Conservation (phyloP, 2,329 filamentous ascomycete genomes). For the Ceratocystis diversiconidia region DNA sequence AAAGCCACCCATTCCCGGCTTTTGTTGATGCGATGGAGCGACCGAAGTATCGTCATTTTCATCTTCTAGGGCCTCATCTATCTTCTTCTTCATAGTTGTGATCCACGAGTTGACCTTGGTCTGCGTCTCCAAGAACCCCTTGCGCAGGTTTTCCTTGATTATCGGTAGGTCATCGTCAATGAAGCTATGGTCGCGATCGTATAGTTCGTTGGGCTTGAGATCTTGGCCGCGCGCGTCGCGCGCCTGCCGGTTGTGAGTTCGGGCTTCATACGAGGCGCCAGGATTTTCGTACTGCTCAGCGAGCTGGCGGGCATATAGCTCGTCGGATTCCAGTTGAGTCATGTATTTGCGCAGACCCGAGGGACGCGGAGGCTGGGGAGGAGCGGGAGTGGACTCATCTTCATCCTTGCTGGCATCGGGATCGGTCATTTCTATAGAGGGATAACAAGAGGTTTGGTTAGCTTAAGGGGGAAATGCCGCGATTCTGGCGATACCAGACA, state of each 20-base stretch:
- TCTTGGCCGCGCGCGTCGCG: constrained; percentile 27
- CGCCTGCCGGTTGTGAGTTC: constrained; percentile 27
- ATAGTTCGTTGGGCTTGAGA: constrained; percentile 37
- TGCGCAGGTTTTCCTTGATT: constrained; percentile 82
- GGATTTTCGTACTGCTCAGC: constrained; percentile 73
- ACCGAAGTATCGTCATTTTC: constrained; percentile 36
- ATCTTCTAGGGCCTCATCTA: constrained; percentile 77
- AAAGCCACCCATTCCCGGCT: constrained; percentile 21
- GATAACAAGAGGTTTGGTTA: not conserved
- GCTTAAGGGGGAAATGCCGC: not conserved
- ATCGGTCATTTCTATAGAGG: constrained; percentile 55
- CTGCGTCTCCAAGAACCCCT: constrained; percentile 91
- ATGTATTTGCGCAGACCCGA: constrained; percentile 43
- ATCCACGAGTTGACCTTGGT: constrained; percentile 89
- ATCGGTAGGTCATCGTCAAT: constrained; percentile 90
- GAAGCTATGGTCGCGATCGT: constrained; percentile 70
- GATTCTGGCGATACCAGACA: too few species aligned
- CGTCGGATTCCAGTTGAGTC: constrained; percentile 78
- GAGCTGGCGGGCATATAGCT: constrained; percentile 80
- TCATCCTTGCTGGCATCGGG: constrained; percentile 50
- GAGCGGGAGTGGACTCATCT: constrained; percentile 41
- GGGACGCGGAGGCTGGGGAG: constrained; percentile 68
- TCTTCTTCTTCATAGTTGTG: constrained; percentile 75
- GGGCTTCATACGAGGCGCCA: constrained; percentile 39
- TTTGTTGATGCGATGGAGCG: constrained; percentile 5